Base-by-base conservation (phyloP, 2,329 filamentous ascomycete species). In the Aspergillus sp. region DNA sequence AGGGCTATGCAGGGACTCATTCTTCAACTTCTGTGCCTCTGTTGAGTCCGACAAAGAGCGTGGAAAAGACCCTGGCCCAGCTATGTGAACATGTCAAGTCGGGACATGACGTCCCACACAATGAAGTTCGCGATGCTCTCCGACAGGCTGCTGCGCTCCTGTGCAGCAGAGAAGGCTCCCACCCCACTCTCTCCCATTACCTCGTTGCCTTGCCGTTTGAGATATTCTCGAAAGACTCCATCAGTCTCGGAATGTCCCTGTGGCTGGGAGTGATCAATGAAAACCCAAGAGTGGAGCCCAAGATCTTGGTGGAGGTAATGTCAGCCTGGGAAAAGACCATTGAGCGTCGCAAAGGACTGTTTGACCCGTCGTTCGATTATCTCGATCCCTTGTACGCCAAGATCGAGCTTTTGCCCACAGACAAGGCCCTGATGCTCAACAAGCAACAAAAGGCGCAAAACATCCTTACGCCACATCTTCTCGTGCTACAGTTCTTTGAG, bases 241-340 rank as follows among this genome's bases (percentile, higher is more conserved):
- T 99, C 69, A 96, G 96, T 68, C 84, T 97, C 47, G 95, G 94
- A 5, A 88, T 97, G 32, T 97, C 94, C 3, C 78, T 99, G 5
- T 99, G 94, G 94, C 85, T 97, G 55, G 94, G 94, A 21, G 89
- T 97, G 13, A 95, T 97, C 65, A 94, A 97, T 64, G 94, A 99
- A 70, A 97, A 96, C 64, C 89, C 92, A 2, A 83, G 84, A 51
- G 87, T 97, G 72, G 91, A 96, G 70, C 83, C 93, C 7, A 86
- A 91, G 55, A 85, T 99, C 51, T 75, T 99, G 29, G 86, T 86
- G 48, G 91, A 96, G 68, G 89, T 97, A 62, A 88, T 88, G 9
- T 88, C 94, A 66, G 89, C 93, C 58, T 99, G 93, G 90, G 93
- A 97, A 71, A 79, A 82, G 52, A 94, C 88, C 3, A 86, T 97